A percentile compares a stretch with the other conserved stretches of the same genome.
Evolutionary conservation across 1,284 basidiomycete genomes (phyloP).

Genomic region (Cerioporus squamosus): DNA sequence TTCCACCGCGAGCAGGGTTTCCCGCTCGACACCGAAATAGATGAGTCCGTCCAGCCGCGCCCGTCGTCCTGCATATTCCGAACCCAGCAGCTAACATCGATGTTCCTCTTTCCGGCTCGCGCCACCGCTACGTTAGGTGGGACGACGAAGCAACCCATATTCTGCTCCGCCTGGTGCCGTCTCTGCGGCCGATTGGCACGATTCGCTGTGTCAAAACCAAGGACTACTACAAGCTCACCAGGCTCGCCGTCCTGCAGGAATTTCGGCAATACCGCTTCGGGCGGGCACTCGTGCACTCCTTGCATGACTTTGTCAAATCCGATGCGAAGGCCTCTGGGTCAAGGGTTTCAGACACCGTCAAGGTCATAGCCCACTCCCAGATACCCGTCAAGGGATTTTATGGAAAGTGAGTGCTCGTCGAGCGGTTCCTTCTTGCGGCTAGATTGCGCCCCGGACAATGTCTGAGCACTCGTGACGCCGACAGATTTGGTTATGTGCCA

Average conservation of each 20-base stretch:
- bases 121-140: constrained; percentile 40
- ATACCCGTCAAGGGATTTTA: constrained; percentile 74
- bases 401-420: constrained; percentile 56
- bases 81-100: background rate
- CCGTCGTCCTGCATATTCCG: constrained; percentile 3
- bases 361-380: constrained; percentile 69
- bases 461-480: constrained; percentile 18
- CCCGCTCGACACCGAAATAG: constrained; percentile 70
- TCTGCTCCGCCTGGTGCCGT: constrained; percentile 66
- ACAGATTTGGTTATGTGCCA: constrained; percentile 71
- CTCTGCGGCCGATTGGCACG: constrained; percentile 67
- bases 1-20: constrained; percentile 76
- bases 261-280: constrained; percentile 70
- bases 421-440: constrained; percentile 14
- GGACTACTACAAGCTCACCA: constrained; percentile 67
- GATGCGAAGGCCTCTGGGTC: constrained; percentile 33
- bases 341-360: constrained; percentile 31
- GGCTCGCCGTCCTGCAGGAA: constrained; percentile 68
- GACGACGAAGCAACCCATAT: constrained; percentile 71
- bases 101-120: background rate
- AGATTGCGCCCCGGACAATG: constrained; percentile 12
- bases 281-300: constrained; percentile 57
- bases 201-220: constrained; percentile 48
- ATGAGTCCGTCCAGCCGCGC: constrained; percentile 54
- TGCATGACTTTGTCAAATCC: constrained; percentile 63